These are phyloP conservation scores for Clonostachys sp. DNA, from an alignment of 2,329 filamentous ascomycete species.

Conservation along the genomic window DNA sequence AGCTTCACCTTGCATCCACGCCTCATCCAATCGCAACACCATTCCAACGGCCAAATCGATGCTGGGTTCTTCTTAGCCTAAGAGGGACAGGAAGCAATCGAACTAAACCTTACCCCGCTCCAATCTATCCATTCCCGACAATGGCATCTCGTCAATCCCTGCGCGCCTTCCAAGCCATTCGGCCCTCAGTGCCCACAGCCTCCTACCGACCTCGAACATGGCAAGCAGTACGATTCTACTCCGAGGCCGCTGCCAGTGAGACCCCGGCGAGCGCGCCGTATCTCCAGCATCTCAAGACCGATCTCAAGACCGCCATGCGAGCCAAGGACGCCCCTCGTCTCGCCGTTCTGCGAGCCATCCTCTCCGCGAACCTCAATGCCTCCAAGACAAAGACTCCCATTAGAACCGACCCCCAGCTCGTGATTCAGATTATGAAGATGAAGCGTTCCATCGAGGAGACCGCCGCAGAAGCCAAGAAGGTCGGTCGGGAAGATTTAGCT, in stretches of 20 bases:
- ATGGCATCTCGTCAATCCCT: neutral
- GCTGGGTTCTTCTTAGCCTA: no score
- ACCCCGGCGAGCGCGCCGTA: constrained; percentile 31
- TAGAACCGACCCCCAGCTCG: constrained; percentile 63
- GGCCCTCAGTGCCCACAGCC: constrained; percentile 2
- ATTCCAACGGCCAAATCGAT: no score
- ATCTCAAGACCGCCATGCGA: constrained; percentile 64
- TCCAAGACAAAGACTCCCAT: constrained; percentile 71
- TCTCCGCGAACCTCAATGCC: constrained; percentile 69
- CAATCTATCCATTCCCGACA: no score
- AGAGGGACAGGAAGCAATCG: no score
- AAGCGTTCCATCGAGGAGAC: constrained; percentile 54
- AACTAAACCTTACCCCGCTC: no score
- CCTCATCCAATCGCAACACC: no score
- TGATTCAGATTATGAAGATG: constrained; percentile 62
- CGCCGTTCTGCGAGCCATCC: constrained; percentile 61
- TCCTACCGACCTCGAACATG: constrained; percentile 1
- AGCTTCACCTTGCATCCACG: no score
- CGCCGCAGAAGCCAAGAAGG: constrained; percentile 56
- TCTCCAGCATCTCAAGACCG: constrained; percentile 38
- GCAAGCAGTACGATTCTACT: constrained; percentile 18
- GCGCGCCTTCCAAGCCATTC: constrained; percentile 6
- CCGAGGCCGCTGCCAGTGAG: constrained; percentile 24
- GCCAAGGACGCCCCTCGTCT: constrained; percentile 61
- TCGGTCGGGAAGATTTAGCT: constrained; percentile 63